Evolutionary conservation across 768 basidiomycete genomes (phyloP), one percentile per base, ranked within the genome.

Genomic region (Naematelia aurantialba): DNA sequence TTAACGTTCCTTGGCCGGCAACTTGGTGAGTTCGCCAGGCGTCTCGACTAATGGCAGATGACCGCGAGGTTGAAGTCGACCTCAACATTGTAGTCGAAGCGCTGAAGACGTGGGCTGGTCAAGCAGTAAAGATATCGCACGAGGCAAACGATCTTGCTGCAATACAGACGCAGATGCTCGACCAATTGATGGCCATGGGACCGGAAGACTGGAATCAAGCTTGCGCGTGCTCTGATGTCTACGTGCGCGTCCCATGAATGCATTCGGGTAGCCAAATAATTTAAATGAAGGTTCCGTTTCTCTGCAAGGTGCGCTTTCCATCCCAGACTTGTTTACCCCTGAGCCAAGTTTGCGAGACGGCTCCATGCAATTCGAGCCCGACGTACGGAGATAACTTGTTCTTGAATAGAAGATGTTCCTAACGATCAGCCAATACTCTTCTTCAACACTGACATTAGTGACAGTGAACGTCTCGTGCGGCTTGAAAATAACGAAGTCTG

Each of bases 341-440:
- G 83, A 89, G 0, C 89, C 91, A 76, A 86, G 80, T 59, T 84
- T 79, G 31, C 11, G 19, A 11, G 8, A 92, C 89, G n/a, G 79
- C 79, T 0, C 94, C 94, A 14, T 67, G 79, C 45, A 96, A 81
- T 17, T 69, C 80, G 68, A 83, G 79, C 3, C 91, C 92, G 65
- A 89, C 83, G 74, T 93, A 98, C 1, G 94, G 89, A 2, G 89
- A 89, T 19, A 96, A 70, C 77, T 92, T 93, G 79, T 98, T 97
- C 81, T 91, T 96, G 82, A 94, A 97, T 54, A 85, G 81, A 12
- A 97, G 80, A 12, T 77, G 70, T 8, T 87, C 86, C 70, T 71
- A 30, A 19, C 1, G 2, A 26, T 59, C 52, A 59, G 58, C 46
- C 8, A 51, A 12, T 12, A 19, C 19, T 19, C 17, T 21, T 49